Evolutionary conservation across 306 rosid genomes (phyloP).

Genomic region (Glycyrrhiza uralensis): DNA sequence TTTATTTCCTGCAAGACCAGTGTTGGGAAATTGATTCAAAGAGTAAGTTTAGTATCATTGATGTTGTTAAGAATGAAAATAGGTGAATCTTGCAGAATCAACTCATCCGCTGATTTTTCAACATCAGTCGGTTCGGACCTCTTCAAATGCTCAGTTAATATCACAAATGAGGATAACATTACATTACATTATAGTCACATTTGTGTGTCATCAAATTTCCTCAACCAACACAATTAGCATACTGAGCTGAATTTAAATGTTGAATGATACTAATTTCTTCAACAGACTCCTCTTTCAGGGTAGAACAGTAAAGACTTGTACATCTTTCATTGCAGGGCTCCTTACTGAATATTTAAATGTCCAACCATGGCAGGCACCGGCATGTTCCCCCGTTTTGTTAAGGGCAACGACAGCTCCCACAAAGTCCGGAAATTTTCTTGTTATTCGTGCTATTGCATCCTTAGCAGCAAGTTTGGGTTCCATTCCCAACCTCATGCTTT

Average conservation of each 20-base stretch:
- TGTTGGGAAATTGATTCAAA: too few species aligned
- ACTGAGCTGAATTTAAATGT: not conserved
- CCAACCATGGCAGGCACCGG: conserved; percentile 96
- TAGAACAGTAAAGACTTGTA: conserved; percentile 72
- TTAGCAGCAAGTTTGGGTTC: conserved; percentile 75
- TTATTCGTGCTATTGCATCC: conserved; percentile 77
- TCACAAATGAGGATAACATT: not conserved
- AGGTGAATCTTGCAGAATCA: not conserved
- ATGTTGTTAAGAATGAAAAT: not conserved
- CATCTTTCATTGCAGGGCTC: conserved; percentile 67
- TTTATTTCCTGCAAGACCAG: too few species aligned
- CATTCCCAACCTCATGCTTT: conserved; percentile 93
- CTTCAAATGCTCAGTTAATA: not conserved
- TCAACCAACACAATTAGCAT: not conserved
- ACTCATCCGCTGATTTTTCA: too few species aligned
- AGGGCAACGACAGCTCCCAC: conserved; percentile 86
- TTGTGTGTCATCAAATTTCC: not conserved
- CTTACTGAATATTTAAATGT: conserved; percentile 83
- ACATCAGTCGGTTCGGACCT: too few species aligned
- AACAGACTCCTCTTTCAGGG: conserved; percentile 35
- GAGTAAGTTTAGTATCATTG: too few species aligned
- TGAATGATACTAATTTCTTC: not conserved
- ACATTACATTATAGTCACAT: not conserved
- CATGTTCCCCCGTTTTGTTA: conserved; percentile 68
- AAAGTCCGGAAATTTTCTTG: conserved; percentile 67